phyloP scores from a whole-genome alignment of 768 basidiomycete species.

The Calocybe indica region DNA sequence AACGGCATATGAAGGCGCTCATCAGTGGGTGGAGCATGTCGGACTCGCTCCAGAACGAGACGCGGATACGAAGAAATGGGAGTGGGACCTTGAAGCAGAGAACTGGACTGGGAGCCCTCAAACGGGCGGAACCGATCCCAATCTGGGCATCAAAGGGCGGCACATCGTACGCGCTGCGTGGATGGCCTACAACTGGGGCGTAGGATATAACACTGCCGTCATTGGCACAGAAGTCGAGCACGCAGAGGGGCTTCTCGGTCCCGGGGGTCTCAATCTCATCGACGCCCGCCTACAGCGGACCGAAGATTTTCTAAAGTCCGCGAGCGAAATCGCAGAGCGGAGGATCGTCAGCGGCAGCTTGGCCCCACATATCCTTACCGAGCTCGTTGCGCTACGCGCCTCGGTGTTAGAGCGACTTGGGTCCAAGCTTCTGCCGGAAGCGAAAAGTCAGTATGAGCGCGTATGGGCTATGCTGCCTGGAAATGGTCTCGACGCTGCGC shows the following conservation, averaged over 20 bases:
- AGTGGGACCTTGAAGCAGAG: conserved; percentile 61
- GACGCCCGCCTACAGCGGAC: conserved; percentile 52
- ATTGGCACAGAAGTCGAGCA: conserved; percentile 31
- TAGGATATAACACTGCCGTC: conserved; percentile 31
- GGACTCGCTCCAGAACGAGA: conserved; percentile 43
- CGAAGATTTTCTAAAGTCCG: conserved; percentile 45
- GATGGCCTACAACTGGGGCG: conserved; percentile 66
- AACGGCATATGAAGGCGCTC: conserved; percentile 48
- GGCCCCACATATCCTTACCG: conserved; percentile 43
- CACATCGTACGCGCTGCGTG: conserved; percentile 65
- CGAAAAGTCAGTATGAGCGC: conserved; percentile 51
- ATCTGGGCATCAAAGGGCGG: conserved; percentile 53
- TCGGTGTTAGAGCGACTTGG: conserved; percentile 59
- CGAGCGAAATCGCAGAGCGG: conserved; percentile 40
- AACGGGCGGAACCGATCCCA: conserved; percentile 66
- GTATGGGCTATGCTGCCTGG: conserved; percentile 45
- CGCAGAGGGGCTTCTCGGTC: conserved; percentile 22
- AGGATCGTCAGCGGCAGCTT: conserved; percentile 32
- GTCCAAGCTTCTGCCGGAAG: conserved; percentile 40
- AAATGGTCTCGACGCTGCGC: conserved; percentile 39
- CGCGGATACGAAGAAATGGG: conserved; percentile 50
- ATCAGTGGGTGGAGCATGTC: conserved; percentile 60
- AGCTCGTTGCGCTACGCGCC: conserved; percentile 53
- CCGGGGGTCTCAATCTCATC: conserved; percentile 35
- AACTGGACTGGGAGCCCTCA: conserved; percentile 51